Evolutionary conservation across 257 asterid species (phyloP).

Genomic region (Paraleonurus japonicus): DNA sequence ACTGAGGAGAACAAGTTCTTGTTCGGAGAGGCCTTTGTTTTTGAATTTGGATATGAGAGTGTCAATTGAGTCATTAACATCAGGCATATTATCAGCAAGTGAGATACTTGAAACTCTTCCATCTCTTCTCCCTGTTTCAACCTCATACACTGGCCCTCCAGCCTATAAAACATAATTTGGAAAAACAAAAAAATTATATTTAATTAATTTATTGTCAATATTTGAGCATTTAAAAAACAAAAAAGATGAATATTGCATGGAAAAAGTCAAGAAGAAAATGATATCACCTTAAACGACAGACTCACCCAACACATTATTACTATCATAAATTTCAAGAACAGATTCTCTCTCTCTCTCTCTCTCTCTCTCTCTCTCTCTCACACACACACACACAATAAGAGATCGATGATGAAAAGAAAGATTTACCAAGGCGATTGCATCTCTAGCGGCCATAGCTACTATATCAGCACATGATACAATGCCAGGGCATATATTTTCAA

Average conservation of each 20-base stretch:
- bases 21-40: slow-evolving; percentile 33
- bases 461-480: slow-evolving; percentile 54
- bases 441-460: slow-evolving; percentile 54
- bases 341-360: background rate
- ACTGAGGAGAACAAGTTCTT: slow-evolving; percentile 43
- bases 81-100: slow-evolving; percentile 44
- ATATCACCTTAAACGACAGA: slow-evolving; percentile 1
- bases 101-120: slow-evolving; percentile 31
- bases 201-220: background rate
- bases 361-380: background rate
- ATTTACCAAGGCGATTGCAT: slow-evolving; percentile 35
- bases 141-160: slow-evolving; percentile 42
- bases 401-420: background rate
- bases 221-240: background rate
- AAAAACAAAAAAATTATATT: too few species aligned
- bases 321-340: background rate
- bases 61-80: slow-evolving; percentile 37
- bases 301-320: background rate
- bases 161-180: slow-evolving; percentile 23
- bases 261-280: slow-evolving; percentile 17
- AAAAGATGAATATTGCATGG: background rate
- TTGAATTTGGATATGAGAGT: slow-evolving; percentile 39
- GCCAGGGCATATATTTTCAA: slow-evolving; percentile 43
- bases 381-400: background rate
- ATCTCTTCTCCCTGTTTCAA: slow-evolving; percentile 52